Conservation (phyloP, 768 basidiomycete genomes). For the Sistotremastrum niveocremeum region DNA sequence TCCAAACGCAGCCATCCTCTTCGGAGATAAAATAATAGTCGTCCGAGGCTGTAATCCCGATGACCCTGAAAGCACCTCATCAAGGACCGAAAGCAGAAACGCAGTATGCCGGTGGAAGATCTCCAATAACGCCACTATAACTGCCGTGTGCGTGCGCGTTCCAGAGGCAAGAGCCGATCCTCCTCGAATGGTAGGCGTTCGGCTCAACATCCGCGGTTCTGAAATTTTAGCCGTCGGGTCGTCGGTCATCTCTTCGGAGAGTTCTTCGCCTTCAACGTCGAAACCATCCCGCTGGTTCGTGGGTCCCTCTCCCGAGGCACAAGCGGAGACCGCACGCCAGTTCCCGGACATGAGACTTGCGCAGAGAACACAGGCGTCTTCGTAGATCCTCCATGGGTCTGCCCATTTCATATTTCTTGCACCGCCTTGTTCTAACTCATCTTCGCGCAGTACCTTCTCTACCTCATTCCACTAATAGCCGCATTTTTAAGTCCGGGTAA, state of each 20-base stretch:
- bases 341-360: slow-evolving; percentile 72
- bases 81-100: slow-evolving; percentile 39
- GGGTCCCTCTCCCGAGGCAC: neutral
- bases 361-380: slow-evolving; percentile 73
- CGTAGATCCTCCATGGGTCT: slow-evolving; percentile 71
- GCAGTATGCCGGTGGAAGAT: slow-evolving; percentile 27
- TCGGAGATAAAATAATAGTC: slow-evolving; percentile 38
- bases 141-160: slow-evolving; percentile 39
- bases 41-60: slow-evolving; percentile 6
- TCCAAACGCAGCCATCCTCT: slow-evolving; percentile 54
- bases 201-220: slow-evolving; percentile 1
- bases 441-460: slow-evolving; percentile 40
- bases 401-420: slow-evolving; percentile 28
- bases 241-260: neutral
- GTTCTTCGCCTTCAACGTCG: slow-evolving; percentile 51
- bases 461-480: slow-evolving; percentile 58
- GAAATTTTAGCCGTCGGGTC: neutral
- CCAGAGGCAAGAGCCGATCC: slow-evolving; percentile 28
- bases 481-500: neutral
- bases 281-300: slow-evolving; percentile 14
- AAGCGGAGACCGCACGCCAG: slow-evolving; percentile 35
- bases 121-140: slow-evolving; percentile 4
- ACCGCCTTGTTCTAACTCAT: neutral
- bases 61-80: slow-evolving; percentile 13
- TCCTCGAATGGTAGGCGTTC: slow-evolving; percentile 19